phyloP scores from a whole-genome alignment of 306 rosid genomes.

The Trifolium pratense region DNA sequence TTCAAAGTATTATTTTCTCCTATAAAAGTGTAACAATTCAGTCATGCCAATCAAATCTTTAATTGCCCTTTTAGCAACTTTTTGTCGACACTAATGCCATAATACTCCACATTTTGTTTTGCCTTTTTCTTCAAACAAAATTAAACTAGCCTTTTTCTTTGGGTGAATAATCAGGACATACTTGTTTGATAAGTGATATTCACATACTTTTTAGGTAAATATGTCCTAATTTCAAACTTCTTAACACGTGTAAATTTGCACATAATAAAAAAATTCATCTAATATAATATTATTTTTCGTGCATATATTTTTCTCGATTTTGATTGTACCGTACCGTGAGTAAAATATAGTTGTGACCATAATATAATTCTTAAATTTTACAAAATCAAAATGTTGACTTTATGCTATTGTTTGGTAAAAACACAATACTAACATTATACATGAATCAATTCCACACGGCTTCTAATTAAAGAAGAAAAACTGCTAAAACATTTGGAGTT shows the following conservation, averaged over 20 bases:
- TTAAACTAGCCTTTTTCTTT: background rate
- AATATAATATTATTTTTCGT: no score
- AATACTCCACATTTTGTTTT: slow-evolving; percentile 4
- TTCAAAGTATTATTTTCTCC: background rate
- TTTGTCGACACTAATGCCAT: slow-evolving; percentile 28
- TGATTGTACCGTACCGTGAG: no score
- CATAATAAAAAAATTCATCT: no score
- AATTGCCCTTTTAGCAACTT: slow-evolving; percentile 38
- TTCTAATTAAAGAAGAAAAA: background rate
- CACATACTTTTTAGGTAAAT: no score
- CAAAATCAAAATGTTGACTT: slow-evolving; percentile 13
- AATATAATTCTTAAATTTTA: background rate
- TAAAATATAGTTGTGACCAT: no score
- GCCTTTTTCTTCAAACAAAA: background rate
- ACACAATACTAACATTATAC: slow-evolving; percentile 19
- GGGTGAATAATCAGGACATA: no score
- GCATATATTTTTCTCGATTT: no score
- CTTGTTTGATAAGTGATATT: background rate
- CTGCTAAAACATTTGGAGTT: background rate
- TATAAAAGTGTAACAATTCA: no score
- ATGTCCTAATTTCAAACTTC: no score
- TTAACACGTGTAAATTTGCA: no score
- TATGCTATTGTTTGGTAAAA: background rate
- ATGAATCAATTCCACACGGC: background rate
- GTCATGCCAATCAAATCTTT: background rate